Percentiles rank a stretch among this genome's conserved stretches.
These are phyloP conservation scores for Vicia villosa DNA, from an alignment of 306 rosid genomes.

Conservation along the genomic window DNA sequence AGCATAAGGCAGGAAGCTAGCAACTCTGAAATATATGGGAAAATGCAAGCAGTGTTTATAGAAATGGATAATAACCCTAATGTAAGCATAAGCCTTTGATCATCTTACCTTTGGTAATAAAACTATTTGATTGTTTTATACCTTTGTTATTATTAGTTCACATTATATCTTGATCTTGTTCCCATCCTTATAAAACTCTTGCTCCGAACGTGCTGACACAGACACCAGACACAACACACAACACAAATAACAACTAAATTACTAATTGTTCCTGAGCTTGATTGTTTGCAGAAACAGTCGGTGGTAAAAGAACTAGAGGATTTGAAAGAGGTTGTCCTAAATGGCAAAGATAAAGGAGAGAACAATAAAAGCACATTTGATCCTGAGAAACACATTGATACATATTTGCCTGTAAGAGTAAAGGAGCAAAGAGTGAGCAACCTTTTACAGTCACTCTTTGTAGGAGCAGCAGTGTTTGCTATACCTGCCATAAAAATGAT, in stretches of 20 bases:
- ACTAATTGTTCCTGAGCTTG: conserved; percentile 21
- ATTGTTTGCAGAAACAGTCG: conserved; percentile 49
- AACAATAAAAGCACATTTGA: conserved; percentile 53
- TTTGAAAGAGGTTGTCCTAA: conserved; percentile 72
- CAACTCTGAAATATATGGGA: conserved; percentile 75
- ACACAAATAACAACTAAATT: background rate
- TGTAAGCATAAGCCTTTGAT: conserved; percentile 39
- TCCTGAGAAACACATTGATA: conserved; percentile 80
- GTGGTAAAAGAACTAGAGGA: conserved; percentile 71
- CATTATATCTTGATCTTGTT: background rate
- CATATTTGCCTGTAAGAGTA: conserved; percentile 73
- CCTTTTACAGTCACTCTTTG: conserved; percentile 75
- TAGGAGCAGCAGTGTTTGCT: conserved; percentile 73
- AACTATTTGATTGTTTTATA: background rate
- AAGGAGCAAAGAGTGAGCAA: conserved; percentile 93
- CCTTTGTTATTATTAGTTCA: background rate
- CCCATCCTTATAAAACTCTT: background rate
- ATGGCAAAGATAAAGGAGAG: conserved; percentile 45
- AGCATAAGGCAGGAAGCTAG: conserved; percentile 65
- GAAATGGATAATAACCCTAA: conserved; percentile 66
- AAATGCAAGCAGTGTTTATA: conserved; percentile 79
- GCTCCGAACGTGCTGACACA: background rate
- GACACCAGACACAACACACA: background rate
- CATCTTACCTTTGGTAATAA: background rate
- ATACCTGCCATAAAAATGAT: conserved; percentile 73